These are phyloP conservation scores for Alternaria triticimaculans DNA, from an alignment of 2,329 filamentous ascomycete genomes.

Conservation along the genomic window DNA sequence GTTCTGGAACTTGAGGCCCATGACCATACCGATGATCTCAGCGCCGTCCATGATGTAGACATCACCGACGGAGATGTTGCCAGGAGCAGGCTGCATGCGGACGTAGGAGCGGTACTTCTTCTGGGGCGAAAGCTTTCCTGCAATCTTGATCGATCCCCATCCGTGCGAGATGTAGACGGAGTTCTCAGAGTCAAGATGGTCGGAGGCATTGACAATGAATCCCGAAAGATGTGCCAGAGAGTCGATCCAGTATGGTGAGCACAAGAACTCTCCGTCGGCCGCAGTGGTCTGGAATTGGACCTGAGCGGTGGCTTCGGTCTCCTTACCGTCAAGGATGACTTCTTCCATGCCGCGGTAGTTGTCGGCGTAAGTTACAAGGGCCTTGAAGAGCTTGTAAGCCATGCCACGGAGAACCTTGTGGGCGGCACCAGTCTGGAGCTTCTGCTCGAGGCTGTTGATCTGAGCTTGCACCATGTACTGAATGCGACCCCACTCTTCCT, in stretches of 20 bases:
- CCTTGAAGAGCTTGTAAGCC: slow-evolving; percentile 76
- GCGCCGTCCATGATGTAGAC: slow-evolving; percentile 67
- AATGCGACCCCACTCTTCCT: slow-evolving; percentile 70
- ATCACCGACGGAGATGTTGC: slow-evolving; percentile 65
- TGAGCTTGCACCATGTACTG: slow-evolving; percentile 64
- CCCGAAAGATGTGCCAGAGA: slow-evolving; percentile 64
- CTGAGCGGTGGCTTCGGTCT: slow-evolving; percentile 62
- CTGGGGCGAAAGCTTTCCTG: slow-evolving; percentile 58
- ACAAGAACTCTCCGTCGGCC: slow-evolving; percentile 63
- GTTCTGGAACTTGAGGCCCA: slow-evolving; percentile 70
- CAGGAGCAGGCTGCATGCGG: slow-evolving; percentile 64
- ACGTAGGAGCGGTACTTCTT: slow-evolving; percentile 67
- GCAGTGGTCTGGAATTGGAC: slow-evolving; percentile 63
- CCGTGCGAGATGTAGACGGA: slow-evolving; percentile 68
- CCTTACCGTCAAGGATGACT: slow-evolving; percentile 63
- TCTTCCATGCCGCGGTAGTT: slow-evolving; percentile 66
- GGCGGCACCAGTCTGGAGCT: slow-evolving; percentile 69
- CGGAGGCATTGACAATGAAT: slow-evolving; percentile 67
- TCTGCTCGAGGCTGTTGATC: slow-evolving; percentile 70
- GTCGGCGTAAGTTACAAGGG: slow-evolving; percentile 63
- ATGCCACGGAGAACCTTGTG: slow-evolving; percentile 77
- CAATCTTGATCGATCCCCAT: slow-evolving; percentile 65
- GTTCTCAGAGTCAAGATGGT: slow-evolving; percentile 64
- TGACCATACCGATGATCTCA: slow-evolving; percentile 64
- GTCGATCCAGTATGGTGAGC: slow-evolving; percentile 67